Evolutionary conservation across 2,329 filamentous ascomycete species (phyloP), one percentile per base, ranked within the genome.

Genomic region (Juglanconis sp.): DNA sequence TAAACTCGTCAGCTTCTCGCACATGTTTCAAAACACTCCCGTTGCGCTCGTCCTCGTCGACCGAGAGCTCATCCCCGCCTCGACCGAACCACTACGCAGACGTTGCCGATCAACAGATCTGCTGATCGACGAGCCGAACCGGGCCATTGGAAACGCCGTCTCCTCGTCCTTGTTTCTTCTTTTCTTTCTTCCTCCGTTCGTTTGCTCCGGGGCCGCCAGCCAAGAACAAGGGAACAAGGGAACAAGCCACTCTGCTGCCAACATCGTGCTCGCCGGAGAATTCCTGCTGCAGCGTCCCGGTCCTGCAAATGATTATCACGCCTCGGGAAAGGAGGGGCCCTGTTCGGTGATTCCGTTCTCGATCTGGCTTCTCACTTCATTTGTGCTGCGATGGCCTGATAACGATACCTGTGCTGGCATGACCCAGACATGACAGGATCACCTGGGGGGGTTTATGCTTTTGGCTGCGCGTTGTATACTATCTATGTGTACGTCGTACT

Each of bases 11-110:
- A 30, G 38, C 38, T 50, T 35, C 51, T 56, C 56, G 60, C 60
- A 44, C 10, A 59, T 59, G 60, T 62, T 62, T 62, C 60, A 59
- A 59, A 57, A 57, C 55, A 57, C 42, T 51, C 15, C 34, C 34
- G 51, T 51, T 52, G 47, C 51, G 42, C 34, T 44, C 49, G 51
- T 52, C 51, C 58, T 56, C 48, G 55, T 52, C 48, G 17, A 35
- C 36, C 38, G 40, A 47, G 2, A 7, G n/a, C 5, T 31, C 30
- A 38, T 35, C 32, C 49, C 49, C 38, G 56, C 32, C 53, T 51
- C 48, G 52, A 31, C 49, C 49, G 36, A 58, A 48, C 51, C 40
- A 58, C 17, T 13, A 31, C 38, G 31, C 32, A 11, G 55, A n/a
- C 30, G 10, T 34, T 50, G 38, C 17, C 32, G 56, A 38, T 38